Evolutionary conservation across 2,329 filamentous ascomycete genomes (phyloP), one percentile per base, ranked within the genome.

Genomic region (Trichoderma sp.): DNA sequence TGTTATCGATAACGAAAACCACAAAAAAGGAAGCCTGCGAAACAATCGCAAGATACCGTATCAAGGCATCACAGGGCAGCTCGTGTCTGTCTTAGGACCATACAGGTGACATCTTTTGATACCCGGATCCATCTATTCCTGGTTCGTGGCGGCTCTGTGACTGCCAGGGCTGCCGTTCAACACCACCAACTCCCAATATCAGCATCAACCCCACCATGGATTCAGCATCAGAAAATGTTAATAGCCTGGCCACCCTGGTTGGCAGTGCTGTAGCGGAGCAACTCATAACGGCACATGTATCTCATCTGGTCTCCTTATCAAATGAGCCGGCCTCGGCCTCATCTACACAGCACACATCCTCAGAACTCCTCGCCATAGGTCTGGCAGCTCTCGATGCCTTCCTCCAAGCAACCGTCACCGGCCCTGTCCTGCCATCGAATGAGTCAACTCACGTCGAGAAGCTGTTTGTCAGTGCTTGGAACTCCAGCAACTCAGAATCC

Each of bases 401-500:
- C 82, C 84, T 98, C 18, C 95, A 98, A 83, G 91, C 91, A 1
- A 98, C 95, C 81, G 93, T 97, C 72, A 98, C 95, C 4, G 95
- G 95, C 0, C 95, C 95, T 1, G 92, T 95, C 0, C 86, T 97
- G n/a, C 79, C 83, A 0, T 77, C 74, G 18, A 64, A 76, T 12
- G 75, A 79, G 53, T 69, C 78, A 59, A 59, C 76, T 38, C 71
- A 79, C 3, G 74, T 88, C n/a, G 82, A 85, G 38, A 76, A 77
- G 1, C 78, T 83, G 4, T 85, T 89, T 72, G 79, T 85, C n/a
- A 83, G 85, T 33, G 82, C 88, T 4, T 86, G 85, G 77, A 74
- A 75, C 16, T 75, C 75, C 1, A n/a, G 33, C 2, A 50, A 27
- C 3, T 56, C 45, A n/a, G 71, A 21, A 18, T 11, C 12, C 29